These are phyloP conservation scores for Adansonia digitata DNA, from an alignment of 345 rosid species.

Conservation along the genomic window DNA sequence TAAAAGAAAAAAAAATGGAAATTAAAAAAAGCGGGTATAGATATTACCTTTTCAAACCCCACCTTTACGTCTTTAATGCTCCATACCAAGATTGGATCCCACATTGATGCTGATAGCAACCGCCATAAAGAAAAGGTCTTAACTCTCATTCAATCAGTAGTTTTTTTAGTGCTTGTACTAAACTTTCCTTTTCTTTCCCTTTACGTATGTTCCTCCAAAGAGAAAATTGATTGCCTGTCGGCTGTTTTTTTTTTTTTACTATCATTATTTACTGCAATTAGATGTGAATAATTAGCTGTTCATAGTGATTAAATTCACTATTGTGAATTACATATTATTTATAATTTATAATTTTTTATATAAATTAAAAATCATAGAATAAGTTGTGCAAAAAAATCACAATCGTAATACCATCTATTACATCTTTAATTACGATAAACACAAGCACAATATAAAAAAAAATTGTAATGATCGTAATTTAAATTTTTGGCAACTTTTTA, in stretches of 20 bases:
- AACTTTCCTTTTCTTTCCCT: not conserved
- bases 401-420: too few species aligned
- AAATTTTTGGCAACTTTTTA: not conserved
- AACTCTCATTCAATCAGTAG: conserved; percentile 5
- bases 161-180: not conserved
- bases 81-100: conserved; percentile 21
- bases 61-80: conserved; percentile 36
- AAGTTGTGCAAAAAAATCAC: too few species aligned
- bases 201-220: not conserved
- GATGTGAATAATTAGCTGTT: too few species aligned
- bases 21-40: not conserved
- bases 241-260: too few species aligned
- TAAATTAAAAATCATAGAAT: too few species aligned
- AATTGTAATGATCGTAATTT: too few species aligned
- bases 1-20: not conserved
- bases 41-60: conserved; percentile 7
- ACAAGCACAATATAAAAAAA: too few species aligned
- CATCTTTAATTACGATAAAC: too few species aligned
- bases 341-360: too few species aligned
- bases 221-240: not conserved
- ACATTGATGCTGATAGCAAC: not conserved
- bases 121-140: conserved; percentile 15
- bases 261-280: too few species aligned
- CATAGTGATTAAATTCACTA: too few species aligned
- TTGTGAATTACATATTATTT: too few species aligned